phyloP scores from a whole-genome alignment of 495 filamentous ascomycete species.

The Hapsidospora chrysogenum region DNA sequence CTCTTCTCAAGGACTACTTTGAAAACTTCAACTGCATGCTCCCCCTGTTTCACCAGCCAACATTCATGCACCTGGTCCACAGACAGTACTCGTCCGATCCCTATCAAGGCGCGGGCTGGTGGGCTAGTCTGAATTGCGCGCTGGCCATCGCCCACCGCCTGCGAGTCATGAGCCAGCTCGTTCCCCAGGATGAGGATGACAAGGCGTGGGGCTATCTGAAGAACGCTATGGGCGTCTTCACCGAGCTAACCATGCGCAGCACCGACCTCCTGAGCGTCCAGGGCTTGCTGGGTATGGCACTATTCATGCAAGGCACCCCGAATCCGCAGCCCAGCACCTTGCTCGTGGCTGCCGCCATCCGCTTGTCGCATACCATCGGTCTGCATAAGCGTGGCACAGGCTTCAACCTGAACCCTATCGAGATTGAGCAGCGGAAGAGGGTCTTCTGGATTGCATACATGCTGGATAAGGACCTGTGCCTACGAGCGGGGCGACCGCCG shows the following conservation, averaged over 20 bases:
- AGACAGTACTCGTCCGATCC: conserved; percentile 82
- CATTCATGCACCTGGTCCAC: conserved; percentile 92
- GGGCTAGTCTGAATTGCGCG: conserved; percentile 90
- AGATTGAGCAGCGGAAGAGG: conserved; percentile 87
- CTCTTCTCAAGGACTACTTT: conserved; percentile 82
- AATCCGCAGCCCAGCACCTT: conserved; percentile 94
- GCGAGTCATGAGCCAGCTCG: conserved; percentile 88
- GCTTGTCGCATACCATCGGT: conserved; percentile 85
- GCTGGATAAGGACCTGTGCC: conserved; percentile 87
- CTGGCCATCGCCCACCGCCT: conserved; percentile 82
- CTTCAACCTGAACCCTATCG: conserved; percentile 78
- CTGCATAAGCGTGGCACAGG: conserved; percentile 83
- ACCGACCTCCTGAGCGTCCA: conserved; percentile 95
- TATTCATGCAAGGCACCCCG: conserved; percentile 91
- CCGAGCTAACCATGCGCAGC: conserved; percentile 87
- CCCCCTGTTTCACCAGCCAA: conserved; percentile 90
- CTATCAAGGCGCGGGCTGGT: conserved; percentile 96
- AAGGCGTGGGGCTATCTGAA: conserved; percentile 93
- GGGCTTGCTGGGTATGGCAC: conserved; percentile 83
- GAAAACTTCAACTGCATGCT: conserved; percentile 99
- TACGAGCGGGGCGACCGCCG: conserved; percentile 81
- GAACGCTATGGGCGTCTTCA: conserved; percentile 84
- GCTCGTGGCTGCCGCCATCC: conserved; percentile 81
- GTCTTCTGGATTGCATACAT: conserved; percentile 98
- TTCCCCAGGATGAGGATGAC: conserved; percentile 74